Conservation (phyloP, 495 filamentous ascomycete genomes). For the Filosporella fistucella region DNA sequence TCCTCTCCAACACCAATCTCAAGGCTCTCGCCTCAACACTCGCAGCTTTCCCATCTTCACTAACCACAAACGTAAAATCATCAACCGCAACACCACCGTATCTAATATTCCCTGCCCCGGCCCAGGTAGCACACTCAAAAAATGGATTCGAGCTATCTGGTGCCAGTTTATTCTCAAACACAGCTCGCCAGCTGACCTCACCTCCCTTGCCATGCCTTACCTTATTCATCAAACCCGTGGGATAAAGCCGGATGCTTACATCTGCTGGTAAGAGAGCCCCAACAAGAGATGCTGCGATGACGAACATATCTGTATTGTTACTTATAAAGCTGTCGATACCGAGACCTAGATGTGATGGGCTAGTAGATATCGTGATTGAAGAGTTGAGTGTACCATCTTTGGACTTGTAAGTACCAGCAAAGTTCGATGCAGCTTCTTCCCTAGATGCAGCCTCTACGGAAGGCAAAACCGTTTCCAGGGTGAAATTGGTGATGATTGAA, state of each 20-base stretch:
- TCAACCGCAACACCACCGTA: conserved; percentile 41
- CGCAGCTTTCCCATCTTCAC: conserved; percentile 31
- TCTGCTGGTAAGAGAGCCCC: conserved; percentile 14
- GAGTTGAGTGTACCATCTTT: conserved; percentile 22
- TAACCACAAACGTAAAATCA: conserved; percentile 45
- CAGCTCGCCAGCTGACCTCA: conserved; percentile 39
- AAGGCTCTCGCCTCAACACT: conserved; percentile 41
- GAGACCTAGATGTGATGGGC: conserved; percentile 32
- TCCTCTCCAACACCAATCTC: conserved; percentile 17
- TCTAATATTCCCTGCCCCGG: conserved; percentile 34
- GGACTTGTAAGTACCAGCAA: conserved; percentile 36
- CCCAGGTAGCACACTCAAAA: conserved; percentile 41
- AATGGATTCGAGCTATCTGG: conserved; percentile 9
- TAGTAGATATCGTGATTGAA: conserved; percentile 27
- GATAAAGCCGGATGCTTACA: conserved; percentile 42
- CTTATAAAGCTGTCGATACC: conserved; percentile 38
- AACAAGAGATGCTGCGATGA: conserved; percentile 27
- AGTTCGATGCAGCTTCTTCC: conserved; percentile 36
- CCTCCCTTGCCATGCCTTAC: conserved; percentile 18
- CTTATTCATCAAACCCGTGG: conserved; percentile 34
- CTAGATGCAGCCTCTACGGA: conserved; percentile 39
- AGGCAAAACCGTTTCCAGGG: conserved; percentile 26
- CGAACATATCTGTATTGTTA: conserved; percentile 43
- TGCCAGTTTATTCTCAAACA: conserved; percentile 30
- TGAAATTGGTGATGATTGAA: background rate